Evolutionary conservation across 2,329 filamentous ascomycete species (phyloP), one percentile per base, ranked within the genome.

Genomic region (Metarhizium rileyi): DNA sequence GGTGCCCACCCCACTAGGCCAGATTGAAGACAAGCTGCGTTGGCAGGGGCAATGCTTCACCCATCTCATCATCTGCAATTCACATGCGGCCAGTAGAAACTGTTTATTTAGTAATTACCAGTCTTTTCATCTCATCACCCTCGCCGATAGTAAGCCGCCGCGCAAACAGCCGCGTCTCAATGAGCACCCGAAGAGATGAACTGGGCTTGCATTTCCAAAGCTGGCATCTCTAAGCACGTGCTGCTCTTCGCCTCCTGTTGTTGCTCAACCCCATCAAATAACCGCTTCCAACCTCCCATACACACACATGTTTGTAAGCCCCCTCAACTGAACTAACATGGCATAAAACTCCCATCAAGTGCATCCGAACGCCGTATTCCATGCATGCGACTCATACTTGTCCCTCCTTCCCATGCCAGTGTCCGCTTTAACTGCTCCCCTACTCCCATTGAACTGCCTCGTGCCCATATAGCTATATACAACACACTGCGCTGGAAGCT

Each of bases 341-440:
- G 22, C 38, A 38, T 30, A 27, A 26, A 38, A 27, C 38, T 35
- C 40, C 44, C 20, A n/a, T n/a, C 38, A 12, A 42, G 28, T 45
- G 12, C 28, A 47, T 18, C 18, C 27, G 38, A 50, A 47, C 44
- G 49, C 49, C 49, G 22, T 36, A 43, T 47, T 5, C 22, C 41
- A 47, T 47, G 49, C 49, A 42, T 50, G n/a, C 22, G 27, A 27
- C 6, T 28, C 23, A 28, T 38, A 18, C 33, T 23, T 12, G 40
- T 27, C 16, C 25, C 38, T 42, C 20, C 38, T 25, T n/a, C n/a
- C 38, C 38, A 25, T 18, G 22, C 22, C 23, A 42, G 20, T 20
- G 18, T 16, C 20, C 20, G 20, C 38, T 38, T 4, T 10, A 22
- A 16, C 7, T 7, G 6, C 41, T 28, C 41, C 6, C 5, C 18